These are phyloP conservation scores for Boletus rubropictus DNA, from an alignment of 768 basidiomycete species.

Conservation along the genomic window DNA sequence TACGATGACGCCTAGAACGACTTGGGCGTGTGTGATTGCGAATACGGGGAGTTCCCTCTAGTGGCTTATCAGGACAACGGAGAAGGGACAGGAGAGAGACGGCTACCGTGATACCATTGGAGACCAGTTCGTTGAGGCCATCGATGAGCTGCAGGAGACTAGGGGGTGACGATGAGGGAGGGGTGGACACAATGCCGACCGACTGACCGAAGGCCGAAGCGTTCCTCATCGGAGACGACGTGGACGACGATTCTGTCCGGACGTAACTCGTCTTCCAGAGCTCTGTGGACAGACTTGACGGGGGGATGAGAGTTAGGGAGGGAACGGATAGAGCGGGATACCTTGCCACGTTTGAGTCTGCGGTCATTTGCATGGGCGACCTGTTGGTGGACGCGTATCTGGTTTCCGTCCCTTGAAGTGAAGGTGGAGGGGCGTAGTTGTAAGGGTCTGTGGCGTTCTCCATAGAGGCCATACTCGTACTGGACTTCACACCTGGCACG, in stretches of 20 bases:
- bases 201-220: slow-evolving; percentile 69
- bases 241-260: slow-evolving; percentile 51
- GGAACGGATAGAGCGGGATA: slow-evolving; percentile 21
- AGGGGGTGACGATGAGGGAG: background rate
- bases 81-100: background rate
- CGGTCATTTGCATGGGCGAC: slow-evolving; percentile 53
- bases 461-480: slow-evolving; percentile 68
- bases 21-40: slow-evolving; percentile 57
- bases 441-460: slow-evolving; percentile 46
- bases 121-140: slow-evolving; percentile 49
- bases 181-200: background rate
- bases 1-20: slow-evolving; percentile 75
- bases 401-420: slow-evolving; percentile 50
- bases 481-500: slow-evolving; percentile 69
- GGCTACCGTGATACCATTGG: slow-evolving; percentile 47
- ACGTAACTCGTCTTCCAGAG: slow-evolving; percentile 67
- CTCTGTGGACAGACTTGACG: slow-evolving; percentile 63
- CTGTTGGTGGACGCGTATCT: slow-evolving; percentile 46
- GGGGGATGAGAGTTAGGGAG: background rate
- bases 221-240: slow-evolving; percentile 55
- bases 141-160: slow-evolving; percentile 73
- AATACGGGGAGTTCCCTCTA: slow-evolving; percentile 86
- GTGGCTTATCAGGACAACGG: background rate
- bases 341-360: slow-evolving; percentile 49
- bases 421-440: slow-evolving; percentile 52